Conservation (phyloP, 1,284 basidiomycete genomes). For the Moniliella sp. region DNA sequence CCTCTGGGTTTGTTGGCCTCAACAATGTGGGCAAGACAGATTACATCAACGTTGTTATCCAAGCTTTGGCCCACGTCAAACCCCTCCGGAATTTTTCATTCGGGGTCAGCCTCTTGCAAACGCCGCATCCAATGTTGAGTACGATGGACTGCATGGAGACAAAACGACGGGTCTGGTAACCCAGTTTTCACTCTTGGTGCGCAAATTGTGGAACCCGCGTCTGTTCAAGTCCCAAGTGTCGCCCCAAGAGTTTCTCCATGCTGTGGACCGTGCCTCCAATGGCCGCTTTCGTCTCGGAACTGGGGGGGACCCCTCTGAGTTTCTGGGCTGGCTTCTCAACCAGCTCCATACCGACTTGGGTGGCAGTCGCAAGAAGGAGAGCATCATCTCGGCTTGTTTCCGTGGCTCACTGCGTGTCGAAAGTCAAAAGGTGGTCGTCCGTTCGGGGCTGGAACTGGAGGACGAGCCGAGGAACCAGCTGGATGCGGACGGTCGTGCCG, state of each 20-base stretch:
- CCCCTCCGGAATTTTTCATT: constrained; percentile 54
- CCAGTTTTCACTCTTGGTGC: constrained; percentile 53
- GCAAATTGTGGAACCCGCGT: constrained; percentile 67
- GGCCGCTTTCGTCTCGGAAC: constrained; percentile 77
- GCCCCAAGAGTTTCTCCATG: constrained; percentile 95
- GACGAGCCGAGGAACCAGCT: constrained; percentile 6
- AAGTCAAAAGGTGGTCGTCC: constrained; percentile 61
- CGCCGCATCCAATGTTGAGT: too few species aligned
- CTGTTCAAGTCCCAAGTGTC: constrained; percentile 80
- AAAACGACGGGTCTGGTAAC: constrained; percentile 61
- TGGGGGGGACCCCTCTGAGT: constrained; percentile 87
- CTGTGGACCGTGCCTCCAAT: constrained; percentile 63
- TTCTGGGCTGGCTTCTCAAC: constrained; percentile 85
- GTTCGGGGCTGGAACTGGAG: constrained; percentile 10
- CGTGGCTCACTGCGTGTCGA: constrained; percentile 81
- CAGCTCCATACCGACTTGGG: constrained; percentile 73
- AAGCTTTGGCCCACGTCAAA: constrained; percentile 69
- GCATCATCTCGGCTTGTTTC: constrained; percentile 70
- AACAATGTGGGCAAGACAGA: constrained; percentile 95
- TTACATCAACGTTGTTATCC: constrained; percentile 94
- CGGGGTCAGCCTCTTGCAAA: constrained; percentile 4
- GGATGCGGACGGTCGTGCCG: constrained; percentile 12
- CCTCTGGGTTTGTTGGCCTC: constrained; percentile 79
- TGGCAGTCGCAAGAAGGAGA: constrained; percentile 37
- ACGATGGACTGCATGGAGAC: too few species aligned